Percentiles rank a stretch among this genome's conserved stretches.
Conservation (phyloP, 257 asterid genomes). For the Capsicum rhomboideum region DNA sequence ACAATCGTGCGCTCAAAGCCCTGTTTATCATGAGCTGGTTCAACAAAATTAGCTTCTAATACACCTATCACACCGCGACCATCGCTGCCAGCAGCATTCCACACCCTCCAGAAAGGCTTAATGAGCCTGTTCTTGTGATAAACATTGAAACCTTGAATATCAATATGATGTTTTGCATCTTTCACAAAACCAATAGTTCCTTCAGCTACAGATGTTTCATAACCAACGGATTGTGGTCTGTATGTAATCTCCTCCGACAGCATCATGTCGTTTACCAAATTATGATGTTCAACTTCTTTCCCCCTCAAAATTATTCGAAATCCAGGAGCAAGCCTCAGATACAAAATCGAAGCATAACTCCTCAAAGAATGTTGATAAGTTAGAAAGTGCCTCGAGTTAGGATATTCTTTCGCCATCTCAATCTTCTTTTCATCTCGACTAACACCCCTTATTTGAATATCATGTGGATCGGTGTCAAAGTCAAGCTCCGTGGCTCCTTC, state of each 20-base stretch:
- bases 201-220: conserved; percentile 26
- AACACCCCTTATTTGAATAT: conserved; percentile 62
- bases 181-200: conserved; percentile 62
- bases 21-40: conserved; percentile 14
- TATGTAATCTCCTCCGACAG: conserved; percentile 20
- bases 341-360: conserved; percentile 71
- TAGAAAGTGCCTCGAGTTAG: conserved; percentile 54
- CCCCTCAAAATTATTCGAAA: conserved; percentile 60
- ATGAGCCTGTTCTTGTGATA: conserved; percentile 83
- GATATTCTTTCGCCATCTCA: conserved; percentile 39
- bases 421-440: conserved; percentile 61
- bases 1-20: conserved; percentile 4
- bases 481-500: conserved; percentile 57
- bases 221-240: conserved; percentile 36
- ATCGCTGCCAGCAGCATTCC: conserved; percentile 87
- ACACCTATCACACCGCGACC: conserved; percentile 75
- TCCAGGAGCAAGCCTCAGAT: conserved; percentile 40
- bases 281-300: conserved; percentile 48
- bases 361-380: conserved; percentile 76
- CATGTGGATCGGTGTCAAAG: conserved; percentile 56
- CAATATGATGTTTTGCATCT: conserved; percentile 64
- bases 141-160: conserved; percentile 79
- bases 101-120: conserved; percentile 87
- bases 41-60: conserved; percentile 9
- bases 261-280: conserved; percentile 43